Base-by-base conservation (phyloP, 768 basidiomycete genomes). In the Tylopilus sp. region DNA sequence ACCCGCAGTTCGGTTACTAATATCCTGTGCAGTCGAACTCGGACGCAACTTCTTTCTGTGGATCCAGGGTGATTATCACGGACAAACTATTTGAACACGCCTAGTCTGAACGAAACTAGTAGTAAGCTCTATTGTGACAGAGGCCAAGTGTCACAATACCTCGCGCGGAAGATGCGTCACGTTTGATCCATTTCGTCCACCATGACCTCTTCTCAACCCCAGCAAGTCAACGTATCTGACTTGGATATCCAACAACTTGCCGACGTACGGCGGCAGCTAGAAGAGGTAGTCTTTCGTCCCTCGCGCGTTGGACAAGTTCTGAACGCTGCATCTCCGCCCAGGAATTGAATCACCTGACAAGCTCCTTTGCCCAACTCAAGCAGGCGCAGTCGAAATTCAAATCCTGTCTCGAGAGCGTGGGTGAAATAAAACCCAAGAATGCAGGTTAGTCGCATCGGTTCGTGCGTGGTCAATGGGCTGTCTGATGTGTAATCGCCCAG, bases 321-420 rank as follows among this genome's bases (percentile, higher is more conserved):
- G 40, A 56, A 13, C 36, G 17, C 23, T 18, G 35, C 17, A 6
- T 21, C 20, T 39, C 17, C 44, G 28, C 23, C 15, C 67, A 98
- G 95, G 95, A 99, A 77, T 71, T 99, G 42, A 86, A 82, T 50
- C 95, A 97, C 66, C 75, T 98, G 43, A 91, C 94, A 11, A 88
- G 81, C 60, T 95, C 94, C 28, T 98, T 94, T 64, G 82, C 86
- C 11, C 93, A 97, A 60, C 81, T 98, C 22, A 95, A 92, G 67
- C 85, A 88, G 58, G 95, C 94, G 0, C 93, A 98, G 66, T 80
- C 85, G 2, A 97, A 95, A 70, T 98, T 98, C 78, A 85, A 81
- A 56, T 74, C 84, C 7, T 95, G 95, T 62, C 79, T 92, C 21
- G 86, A 89, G 48, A 91, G 87, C 56, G 83, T 93, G 1, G 72